These are phyloP conservation scores for Vaccinium vitisidaea DNA, from an alignment of 148 eudicot species.

Conservation along the genomic window DNA sequence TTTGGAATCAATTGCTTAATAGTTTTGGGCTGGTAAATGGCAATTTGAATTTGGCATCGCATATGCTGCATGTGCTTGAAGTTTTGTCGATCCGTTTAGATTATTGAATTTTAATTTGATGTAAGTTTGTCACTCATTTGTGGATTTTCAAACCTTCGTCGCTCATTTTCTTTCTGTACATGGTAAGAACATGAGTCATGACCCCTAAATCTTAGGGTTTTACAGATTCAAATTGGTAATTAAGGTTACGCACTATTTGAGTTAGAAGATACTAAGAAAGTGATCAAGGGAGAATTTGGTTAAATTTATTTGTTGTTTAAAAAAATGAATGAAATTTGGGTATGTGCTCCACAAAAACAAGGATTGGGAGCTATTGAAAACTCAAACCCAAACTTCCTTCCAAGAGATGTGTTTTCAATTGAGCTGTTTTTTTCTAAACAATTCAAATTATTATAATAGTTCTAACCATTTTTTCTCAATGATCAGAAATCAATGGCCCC, in stretches of 20 bases:
- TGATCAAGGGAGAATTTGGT: too few relatives aligned
- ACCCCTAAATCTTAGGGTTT: not conserved
- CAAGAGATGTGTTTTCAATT: too few relatives aligned
- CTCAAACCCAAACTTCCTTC: too few relatives aligned
- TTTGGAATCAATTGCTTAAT: not conserved
- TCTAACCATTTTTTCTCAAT: constrained; percentile 20
- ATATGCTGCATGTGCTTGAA: constrained; percentile 6
- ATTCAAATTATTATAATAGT: not conserved
- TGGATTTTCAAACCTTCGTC: not conserved
- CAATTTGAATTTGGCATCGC: not conserved
- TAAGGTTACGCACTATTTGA: not conserved
- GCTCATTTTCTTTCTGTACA: not conserved
- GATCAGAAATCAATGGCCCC: constrained; percentile 62
- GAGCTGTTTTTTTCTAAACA: too few relatives aligned
- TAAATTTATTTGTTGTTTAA: not conserved
- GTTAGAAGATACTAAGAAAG: not conserved
- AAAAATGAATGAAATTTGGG: too few relatives aligned
- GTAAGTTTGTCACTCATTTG: not conserved
- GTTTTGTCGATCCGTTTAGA: not conserved
- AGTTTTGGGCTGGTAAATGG: not conserved
- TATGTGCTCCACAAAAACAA: too few relatives aligned
- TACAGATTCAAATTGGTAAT: not conserved
- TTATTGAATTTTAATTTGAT: not conserved
- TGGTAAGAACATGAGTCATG: not conserved
- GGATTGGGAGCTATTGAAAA: too few relatives aligned